These are phyloP conservation scores for Populus euphratica DNA, from an alignment of 345 rosid genomes.

Conservation along the genomic window DNA sequence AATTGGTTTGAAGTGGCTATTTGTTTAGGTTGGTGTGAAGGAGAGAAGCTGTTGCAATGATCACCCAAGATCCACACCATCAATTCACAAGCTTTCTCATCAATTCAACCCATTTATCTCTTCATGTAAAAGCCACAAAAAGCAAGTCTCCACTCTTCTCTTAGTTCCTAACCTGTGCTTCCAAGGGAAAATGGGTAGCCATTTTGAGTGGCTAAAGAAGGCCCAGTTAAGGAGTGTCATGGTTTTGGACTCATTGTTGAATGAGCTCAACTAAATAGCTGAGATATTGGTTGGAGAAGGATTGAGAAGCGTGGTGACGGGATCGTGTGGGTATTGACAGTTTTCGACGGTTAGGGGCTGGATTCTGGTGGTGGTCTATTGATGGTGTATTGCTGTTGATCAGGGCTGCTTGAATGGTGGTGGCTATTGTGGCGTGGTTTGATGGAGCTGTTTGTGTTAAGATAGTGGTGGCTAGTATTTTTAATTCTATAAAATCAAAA, in stretches of 20 bases:
- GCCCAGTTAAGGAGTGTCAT: conserved; percentile 22
- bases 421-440: too few relatives aligned
- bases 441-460: too few relatives aligned
- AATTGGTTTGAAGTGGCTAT: too few relatives aligned
- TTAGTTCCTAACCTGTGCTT: conserved; percentile 49
- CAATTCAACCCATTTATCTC: conserved; percentile 46
- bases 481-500: too few relatives aligned
- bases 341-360: conserved; percentile 33
- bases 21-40: too few relatives aligned
- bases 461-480: too few relatives aligned
- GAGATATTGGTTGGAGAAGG: conserved; percentile 35
- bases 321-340: conserved; percentile 16
- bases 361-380: too few relatives aligned
- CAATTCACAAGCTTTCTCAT: conserved; percentile 49
- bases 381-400: too few relatives aligned
- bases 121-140: conserved; percentile 75
- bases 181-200: conserved; percentile 45
- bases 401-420: too few relatives aligned
- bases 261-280: conserved; percentile 25
- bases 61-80: conserved; percentile 68
- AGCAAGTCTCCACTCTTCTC: conserved; percentile 67
- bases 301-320: conserved; percentile 10
- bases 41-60: conserved; percentile 12
- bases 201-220: conserved; percentile 42
- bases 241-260: not conserved